These are phyloP conservation scores for Ceratocystis eucalypticola DNA, from an alignment of 2,329 filamentous ascomycete genomes.

Conservation along the genomic window DNA sequence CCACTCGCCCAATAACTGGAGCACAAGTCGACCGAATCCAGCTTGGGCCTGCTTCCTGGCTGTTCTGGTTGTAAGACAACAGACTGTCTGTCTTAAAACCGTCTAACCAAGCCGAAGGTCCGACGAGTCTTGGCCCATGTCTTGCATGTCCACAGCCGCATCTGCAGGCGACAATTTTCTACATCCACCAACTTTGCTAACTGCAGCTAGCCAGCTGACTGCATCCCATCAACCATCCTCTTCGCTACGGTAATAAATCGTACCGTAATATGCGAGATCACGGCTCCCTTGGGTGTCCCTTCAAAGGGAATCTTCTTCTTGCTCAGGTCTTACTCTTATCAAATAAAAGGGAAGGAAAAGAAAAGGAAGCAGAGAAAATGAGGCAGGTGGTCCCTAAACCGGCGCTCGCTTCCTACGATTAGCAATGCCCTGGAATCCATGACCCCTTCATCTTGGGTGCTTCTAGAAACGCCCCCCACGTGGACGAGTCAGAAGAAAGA, in stretches of 20 bases:
- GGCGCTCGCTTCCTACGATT: not conserved
- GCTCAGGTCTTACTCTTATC: not conserved
- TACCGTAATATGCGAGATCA: not conserved
- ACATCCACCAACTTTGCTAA: not conserved
- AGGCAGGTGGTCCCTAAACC: not conserved
- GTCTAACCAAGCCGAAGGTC: not conserved
- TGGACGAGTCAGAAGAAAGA: not conserved
- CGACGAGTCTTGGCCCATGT: not conserved
- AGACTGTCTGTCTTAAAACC: not conserved
- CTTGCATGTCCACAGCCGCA: not conserved
- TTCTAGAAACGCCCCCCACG: conserved; percentile 4
- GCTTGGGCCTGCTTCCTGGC: not conserved
- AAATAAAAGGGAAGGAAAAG: not conserved
- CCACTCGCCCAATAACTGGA: not conserved
- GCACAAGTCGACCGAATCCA: not conserved
- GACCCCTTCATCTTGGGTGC: not conserved
- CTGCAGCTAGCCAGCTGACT: not conserved
- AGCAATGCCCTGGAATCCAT: not conserved
- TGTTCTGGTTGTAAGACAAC: not conserved
- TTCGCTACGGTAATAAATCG: not conserved
- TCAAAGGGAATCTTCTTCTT: not conserved
- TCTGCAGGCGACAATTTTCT: not conserved
- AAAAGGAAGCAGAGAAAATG: not conserved
- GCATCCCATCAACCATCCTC: not conserved
- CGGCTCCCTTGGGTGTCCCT: not conserved